A percentile compares a stretch with the other conserved stretches of the same genome.
Evolutionary conservation across 768 basidiomycete genomes (phyloP).

Genomic region (Agaricus subrufescens): DNA sequence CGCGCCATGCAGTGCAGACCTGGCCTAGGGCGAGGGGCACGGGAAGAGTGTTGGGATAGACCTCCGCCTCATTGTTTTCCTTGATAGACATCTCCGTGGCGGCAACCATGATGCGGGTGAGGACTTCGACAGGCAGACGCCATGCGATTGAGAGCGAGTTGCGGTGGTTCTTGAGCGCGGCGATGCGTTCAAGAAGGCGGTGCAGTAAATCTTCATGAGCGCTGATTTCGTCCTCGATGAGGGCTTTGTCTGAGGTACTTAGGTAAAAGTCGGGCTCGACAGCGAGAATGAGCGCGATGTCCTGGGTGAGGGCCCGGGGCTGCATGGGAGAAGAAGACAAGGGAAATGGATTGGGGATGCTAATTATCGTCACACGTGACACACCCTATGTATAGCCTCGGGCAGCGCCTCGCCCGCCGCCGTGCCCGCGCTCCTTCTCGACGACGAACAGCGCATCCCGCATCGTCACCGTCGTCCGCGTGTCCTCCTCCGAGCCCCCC

Average conservation of each 20-base stretch:
- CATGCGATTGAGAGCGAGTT: constrained; percentile 7
- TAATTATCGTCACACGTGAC: not conserved
- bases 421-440: constrained; percentile 79
- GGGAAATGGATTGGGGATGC: not conserved
- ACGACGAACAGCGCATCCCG: constrained; percentile 84
- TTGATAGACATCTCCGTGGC: constrained; percentile 1
- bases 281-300: not conserved
- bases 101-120: constrained; percentile 6
- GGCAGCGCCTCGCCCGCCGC: constrained; percentile 74
- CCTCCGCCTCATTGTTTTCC: constrained; percentile 7
- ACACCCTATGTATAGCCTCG: constrained; percentile 36
- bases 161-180: constrained; percentile 6
- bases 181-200: not conserved
- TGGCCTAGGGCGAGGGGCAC: constrained; percentile 4
- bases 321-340: not conserved
- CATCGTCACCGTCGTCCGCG: constrained; percentile 61
- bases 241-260: not conserved
- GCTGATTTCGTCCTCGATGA: not conserved
- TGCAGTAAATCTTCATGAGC: not conserved
- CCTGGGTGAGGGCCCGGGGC: not conserved
- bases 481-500: constrained; percentile 12
- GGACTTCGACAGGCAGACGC: constrained; percentile 6
- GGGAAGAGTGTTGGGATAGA: constrained; percentile 4
- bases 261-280: not conserved
- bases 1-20: constrained; percentile 7